phyloP scores from a whole-genome alignment of 805 yeast species.

The Zygosaccharomyces bisporus region DNA sequence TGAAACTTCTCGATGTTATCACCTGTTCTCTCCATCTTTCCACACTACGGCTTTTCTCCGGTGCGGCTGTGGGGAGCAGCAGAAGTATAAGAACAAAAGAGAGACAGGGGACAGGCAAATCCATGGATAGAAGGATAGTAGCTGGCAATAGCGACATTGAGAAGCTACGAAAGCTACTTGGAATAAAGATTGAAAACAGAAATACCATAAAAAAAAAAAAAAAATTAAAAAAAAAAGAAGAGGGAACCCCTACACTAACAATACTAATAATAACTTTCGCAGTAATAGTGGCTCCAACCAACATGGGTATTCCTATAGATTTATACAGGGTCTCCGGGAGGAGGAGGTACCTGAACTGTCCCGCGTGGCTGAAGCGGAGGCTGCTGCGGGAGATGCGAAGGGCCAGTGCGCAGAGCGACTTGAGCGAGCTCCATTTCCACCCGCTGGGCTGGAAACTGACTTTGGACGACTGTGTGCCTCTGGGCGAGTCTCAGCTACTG shows the following conservation, averaged over 20 bases:
- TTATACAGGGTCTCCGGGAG: conserved; percentile 6
- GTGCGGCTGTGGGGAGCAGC: neutral
- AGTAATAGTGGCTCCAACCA: neutral
- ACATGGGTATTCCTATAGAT: conserved; percentile 16
- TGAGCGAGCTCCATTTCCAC: neutral
- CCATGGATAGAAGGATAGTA: neutral
- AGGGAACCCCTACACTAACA: too few relatives aligned
- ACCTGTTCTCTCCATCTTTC: neutral
- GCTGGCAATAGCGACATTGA: neutral
- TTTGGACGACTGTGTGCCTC: neutral
- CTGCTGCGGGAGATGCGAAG: neutral
- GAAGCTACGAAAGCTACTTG: neutral
- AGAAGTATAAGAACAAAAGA: neutral
- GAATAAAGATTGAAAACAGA: too few relatives aligned
- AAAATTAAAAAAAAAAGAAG: too few relatives aligned
- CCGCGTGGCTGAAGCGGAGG: neutral
- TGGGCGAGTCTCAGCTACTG: neutral
- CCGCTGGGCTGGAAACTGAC: neutral
- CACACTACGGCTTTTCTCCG: neutral
- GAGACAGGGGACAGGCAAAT: neutral
- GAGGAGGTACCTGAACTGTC: conserved; percentile 2
- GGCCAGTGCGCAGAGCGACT: neutral
- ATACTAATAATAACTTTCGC: neutral
- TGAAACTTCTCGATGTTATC: neutral
- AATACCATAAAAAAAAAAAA: neutral